phyloP scores from a whole-genome alignment of 768 basidiomycete genomes.

The Russula earlei region DNA sequence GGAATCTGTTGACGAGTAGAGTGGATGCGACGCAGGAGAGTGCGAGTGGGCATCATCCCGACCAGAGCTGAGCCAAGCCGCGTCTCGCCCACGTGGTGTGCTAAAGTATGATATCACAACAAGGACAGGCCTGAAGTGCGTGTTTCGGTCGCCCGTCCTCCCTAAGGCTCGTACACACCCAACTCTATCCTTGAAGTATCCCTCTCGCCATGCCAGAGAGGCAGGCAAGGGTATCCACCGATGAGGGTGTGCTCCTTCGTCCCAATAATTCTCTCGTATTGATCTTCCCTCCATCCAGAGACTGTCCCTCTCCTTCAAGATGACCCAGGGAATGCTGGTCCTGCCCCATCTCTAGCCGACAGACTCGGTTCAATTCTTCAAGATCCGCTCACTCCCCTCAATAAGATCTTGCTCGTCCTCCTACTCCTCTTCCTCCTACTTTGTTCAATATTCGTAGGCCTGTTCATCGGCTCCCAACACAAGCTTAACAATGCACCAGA shows the following conservation, averaged over 20 bases:
- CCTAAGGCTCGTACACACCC: neutral
- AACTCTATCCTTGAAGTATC: neutral
- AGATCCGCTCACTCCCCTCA: constrained; percentile 74
- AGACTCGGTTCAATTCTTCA: constrained; percentile 49
- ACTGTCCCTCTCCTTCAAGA: constrained; percentile 53
- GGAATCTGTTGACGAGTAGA: neutral
- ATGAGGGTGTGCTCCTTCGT: constrained; percentile 14
- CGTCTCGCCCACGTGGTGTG: no score
- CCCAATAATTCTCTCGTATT: neutral
- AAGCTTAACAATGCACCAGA: constrained; percentile 46
- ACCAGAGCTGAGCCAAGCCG: no score
- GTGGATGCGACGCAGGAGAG: constrained; percentile 4
- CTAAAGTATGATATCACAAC: no score
- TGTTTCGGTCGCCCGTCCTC: neutral
- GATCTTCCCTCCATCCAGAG: constrained; percentile 33
- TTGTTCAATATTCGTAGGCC: constrained; percentile 81
- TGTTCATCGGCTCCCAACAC: constrained; percentile 86
- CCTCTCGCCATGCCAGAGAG: constrained; percentile 15
- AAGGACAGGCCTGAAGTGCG: no score
- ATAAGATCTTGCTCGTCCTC: constrained; percentile 70
- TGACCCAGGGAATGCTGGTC: constrained; percentile 33
- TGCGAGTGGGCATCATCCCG: constrained; percentile 9
- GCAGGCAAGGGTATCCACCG: constrained; percentile 19
- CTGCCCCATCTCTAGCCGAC: constrained; percentile 33
- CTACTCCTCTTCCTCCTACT: constrained; percentile 72